phyloP scores from a whole-genome alignment of 495 filamentous ascomycete genomes.

The Chaetomium cochliodes region DNA sequence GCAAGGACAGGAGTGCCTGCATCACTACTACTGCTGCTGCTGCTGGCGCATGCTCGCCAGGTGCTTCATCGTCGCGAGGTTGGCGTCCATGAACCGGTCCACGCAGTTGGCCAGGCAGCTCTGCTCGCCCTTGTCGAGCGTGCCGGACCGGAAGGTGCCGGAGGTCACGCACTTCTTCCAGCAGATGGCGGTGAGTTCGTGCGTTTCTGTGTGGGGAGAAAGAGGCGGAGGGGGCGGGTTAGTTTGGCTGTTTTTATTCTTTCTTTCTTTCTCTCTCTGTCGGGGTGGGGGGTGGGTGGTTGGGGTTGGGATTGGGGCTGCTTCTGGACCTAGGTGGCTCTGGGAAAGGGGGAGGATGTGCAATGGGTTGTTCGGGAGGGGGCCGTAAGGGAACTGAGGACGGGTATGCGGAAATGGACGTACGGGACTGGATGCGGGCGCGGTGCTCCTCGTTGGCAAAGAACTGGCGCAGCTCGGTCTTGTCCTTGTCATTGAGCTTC shows the following conservation, averaged over 20 bases:
- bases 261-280: too few relatives aligned
- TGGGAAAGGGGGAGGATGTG: too few relatives aligned
- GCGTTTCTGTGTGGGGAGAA: slow-evolving; percentile 57
- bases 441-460: slow-evolving; percentile 79
- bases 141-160: slow-evolving; percentile 59
- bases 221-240: not conserved
- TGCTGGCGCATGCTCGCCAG: slow-evolving; percentile 53
- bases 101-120: slow-evolving; percentile 86
- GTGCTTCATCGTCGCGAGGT: slow-evolving; percentile 75
- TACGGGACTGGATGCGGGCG: slow-evolving; percentile 74
- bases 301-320: not conserved
- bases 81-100: slow-evolving; percentile 87
- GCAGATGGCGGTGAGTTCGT: slow-evolving; percentile 82
- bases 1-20: too few relatives aligned
- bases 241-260: too few relatives aligned
- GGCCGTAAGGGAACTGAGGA: too few relatives aligned
- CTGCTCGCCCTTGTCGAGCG: slow-evolving; percentile 74
- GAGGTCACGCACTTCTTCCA: slow-evolving; percentile 81
- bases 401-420: slow-evolving; percentile 34
- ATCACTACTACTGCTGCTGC: not conserved
- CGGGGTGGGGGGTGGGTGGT: not conserved
- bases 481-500: slow-evolving; percentile 76
- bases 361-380: not conserved
- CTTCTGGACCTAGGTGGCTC: too few relatives aligned
- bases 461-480: slow-evolving; percentile 81